Base-by-base conservation (phyloP, 441 rosid genomes). In the Melastoma candidum region DNA sequence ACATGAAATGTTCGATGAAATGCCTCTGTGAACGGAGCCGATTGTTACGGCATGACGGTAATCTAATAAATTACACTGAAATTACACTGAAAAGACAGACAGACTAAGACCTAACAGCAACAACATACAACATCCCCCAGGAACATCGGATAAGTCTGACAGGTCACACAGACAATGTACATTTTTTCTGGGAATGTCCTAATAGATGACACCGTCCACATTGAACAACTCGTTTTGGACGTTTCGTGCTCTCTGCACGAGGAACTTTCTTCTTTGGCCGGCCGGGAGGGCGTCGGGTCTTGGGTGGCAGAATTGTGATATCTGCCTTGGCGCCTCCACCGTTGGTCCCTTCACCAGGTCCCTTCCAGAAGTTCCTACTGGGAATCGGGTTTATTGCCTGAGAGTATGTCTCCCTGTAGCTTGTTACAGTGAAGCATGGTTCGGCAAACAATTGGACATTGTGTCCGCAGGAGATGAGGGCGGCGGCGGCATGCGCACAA, bases 111-210 rank as follows among this genome's bases (percentile, higher is more conserved):
- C 22, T 17, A 17, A 17, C 22, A 17, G 22, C 22, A 17, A 17
- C 22, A 17, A 17, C 22, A 17, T 17, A 17, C 22, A 17, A 17
- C 22, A 17, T 17, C 22, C 22, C 22, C 22, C 22, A 17, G 22
- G 22, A 17, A 17, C 22, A 17, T 17, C 22, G 22, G 0, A 17
- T 17, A 17, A 17, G 22, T 17, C 22, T 17, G 22, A 17, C 22
- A n/a, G 26, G 57, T 87, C 75, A 90, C 64, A 84, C 70, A 29
- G 95, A 82, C 88, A 77, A 75, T n/a, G 95, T 69, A 74, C 98
- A 92, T 77, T 92, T 92, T 74, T 92, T 92, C 71, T 92, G 98
- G 53, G 98, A 90, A 74, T 90, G 98, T 51, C 98, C 98, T 74
- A 90, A 77, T 63, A 87, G 73, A 78, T 87, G 96, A 56, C 98